Evolutionary conservation across 441 rosid species (phyloP).

Genomic region (Erysimum pusillum): DNA sequence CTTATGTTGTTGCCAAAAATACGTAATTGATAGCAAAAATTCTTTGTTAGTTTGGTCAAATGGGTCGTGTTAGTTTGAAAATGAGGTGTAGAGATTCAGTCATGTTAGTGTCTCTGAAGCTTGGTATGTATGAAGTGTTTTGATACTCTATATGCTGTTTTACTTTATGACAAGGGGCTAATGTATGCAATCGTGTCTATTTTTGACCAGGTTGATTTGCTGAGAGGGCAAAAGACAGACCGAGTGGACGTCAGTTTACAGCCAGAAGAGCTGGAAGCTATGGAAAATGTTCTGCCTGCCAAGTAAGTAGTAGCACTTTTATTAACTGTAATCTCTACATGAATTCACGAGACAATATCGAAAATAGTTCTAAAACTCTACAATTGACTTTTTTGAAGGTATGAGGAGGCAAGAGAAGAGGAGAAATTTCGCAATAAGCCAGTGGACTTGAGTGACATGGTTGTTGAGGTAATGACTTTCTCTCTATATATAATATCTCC

Average conservation of each 20-base stretch:
- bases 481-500: not conserved
- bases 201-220: conserved; percentile 58
- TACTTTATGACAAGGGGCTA: not conserved
- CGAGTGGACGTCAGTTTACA: conserved; percentile 85
- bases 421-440: conserved; percentile 90
- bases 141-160: not conserved
- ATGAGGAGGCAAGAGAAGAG: conserved; percentile 97
- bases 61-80: conserved; percentile 1
- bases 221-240: conserved; percentile 93
- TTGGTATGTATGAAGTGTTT: not conserved
- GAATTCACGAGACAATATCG: no score
- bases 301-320: conserved; percentile 62
- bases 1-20: not conserved
- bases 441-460: conserved; percentile 98
- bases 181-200: not conserved
- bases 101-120: not conserved
- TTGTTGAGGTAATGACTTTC: conserved; percentile 80
- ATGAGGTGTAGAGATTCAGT: not conserved
- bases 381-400: conserved; percentile 56
- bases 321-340: not conserved
- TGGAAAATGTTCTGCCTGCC: conserved; percentile 93
- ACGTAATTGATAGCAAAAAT: not conserved
- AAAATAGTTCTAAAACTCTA: conserved; percentile 16
- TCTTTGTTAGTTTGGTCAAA: no score
- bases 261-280: conserved; percentile 92